Percentiles rank a stretch among this genome's conserved stretches.
phyloP scores from a whole-genome alignment of 306 rosid species.

The Corylus heterophylla region DNA sequence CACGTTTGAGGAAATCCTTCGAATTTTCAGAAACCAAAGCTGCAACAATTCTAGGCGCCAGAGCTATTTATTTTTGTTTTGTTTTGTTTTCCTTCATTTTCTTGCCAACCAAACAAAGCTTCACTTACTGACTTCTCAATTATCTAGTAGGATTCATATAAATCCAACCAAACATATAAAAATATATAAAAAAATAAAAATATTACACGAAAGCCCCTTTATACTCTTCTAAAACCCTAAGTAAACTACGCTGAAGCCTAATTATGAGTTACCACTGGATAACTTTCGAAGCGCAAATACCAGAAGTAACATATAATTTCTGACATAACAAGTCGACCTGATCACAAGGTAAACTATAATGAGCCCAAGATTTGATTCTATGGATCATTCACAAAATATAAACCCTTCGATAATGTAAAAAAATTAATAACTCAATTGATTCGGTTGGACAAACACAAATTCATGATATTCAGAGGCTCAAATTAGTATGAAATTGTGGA shows the following conservation, averaged over 20 bases:
- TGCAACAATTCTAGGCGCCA: not conserved
- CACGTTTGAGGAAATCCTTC: not conserved
- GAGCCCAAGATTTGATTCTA: not conserved
- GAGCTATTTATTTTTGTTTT: not conserved
- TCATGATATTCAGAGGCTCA: not conserved
- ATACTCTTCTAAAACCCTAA: constrained; percentile 19
- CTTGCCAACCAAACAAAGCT: not conserved
- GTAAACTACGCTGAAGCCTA: not conserved
- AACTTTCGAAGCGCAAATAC: not conserved
- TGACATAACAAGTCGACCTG: not conserved
- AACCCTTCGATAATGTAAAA: not conserved
- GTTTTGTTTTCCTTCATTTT: not conserved
- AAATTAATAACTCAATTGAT: not conserved
- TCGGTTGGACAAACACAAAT: not conserved
- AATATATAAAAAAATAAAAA: too few relatives aligned
- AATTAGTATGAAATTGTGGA: not conserved
- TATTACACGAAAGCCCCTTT: not conserved
- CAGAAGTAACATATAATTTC: not conserved
- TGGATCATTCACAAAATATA: not conserved
- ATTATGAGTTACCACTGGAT: not conserved
- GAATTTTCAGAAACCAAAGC: not conserved
- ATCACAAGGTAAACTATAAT: not conserved
- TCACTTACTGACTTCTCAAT: not conserved
- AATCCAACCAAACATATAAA: not conserved
- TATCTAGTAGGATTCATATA: not conserved